These are phyloP conservation scores for Arthroderma sp. DNA, from an alignment of 2,329 filamentous ascomycete species.

Conservation along the genomic window DNA sequence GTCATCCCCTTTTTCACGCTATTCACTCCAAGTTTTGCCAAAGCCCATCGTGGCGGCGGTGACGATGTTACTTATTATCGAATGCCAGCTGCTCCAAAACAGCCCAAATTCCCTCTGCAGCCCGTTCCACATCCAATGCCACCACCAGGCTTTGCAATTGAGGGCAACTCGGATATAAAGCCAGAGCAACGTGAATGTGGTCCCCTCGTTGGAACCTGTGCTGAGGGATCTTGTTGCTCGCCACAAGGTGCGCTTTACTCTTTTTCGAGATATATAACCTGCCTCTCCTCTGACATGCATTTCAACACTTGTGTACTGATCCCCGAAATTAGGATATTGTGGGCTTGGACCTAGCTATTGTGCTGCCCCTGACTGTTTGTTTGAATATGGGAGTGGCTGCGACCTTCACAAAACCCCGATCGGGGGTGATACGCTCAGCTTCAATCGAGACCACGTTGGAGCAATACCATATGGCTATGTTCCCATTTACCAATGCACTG, in stretches of 20 bases:
- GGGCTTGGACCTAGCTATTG: slow-evolving; percentile 25
- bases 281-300: too few relatives aligned
- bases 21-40: too few relatives aligned
- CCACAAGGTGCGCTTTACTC: slow-evolving; percentile 19
- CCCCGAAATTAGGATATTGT: slow-evolving; percentile 23
- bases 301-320: too few relatives aligned
- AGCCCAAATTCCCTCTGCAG: slow-evolving; percentile 4
- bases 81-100: not conserved
- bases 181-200: slow-evolving; percentile 19
- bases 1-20: slow-evolving; percentile 1
- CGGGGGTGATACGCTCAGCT: slow-evolving; percentile 22
- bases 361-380: slow-evolving; percentile 27
- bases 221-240: slow-evolving; percentile 26
- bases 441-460: slow-evolving; percentile 24
- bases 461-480: slow-evolving; percentile 23
- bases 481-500: slow-evolving; percentile 27
- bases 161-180: not conserved
- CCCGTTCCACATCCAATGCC: slow-evolving; percentile 6
- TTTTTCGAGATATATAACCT: not conserved
- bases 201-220: slow-evolving; percentile 21
- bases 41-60: too few relatives aligned
- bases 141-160: slow-evolving; percentile 6
- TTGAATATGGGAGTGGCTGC: slow-evolving; percentile 25
- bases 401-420: slow-evolving; percentile 24
- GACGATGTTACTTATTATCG: not conserved